Conservation (phyloP, 208 protist genomes). For the Leishmania aethiopica region DNA sequence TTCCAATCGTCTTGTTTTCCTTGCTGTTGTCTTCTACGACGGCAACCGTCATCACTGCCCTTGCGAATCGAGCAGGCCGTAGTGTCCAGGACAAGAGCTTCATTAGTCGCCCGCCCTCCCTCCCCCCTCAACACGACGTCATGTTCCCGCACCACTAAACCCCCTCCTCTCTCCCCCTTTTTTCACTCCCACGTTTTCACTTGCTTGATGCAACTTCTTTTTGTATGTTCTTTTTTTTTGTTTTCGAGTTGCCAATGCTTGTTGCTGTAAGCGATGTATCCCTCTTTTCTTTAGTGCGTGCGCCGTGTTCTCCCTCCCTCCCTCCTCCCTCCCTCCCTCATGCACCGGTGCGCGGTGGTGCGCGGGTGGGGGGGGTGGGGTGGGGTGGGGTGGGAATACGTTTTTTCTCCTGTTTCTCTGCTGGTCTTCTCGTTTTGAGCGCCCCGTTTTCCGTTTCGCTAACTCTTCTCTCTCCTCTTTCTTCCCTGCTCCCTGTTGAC, state of each 20-base stretch:
- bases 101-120: not conserved
- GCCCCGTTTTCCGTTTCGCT: not conserved
- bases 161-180: not conserved
- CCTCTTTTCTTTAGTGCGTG: not conserved
- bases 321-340: not conserved
- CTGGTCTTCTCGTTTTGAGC: not conserved
- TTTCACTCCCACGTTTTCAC: not conserved
- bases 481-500: not conserved
- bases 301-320: not conserved
- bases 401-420: not conserved
- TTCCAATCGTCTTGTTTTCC: not conserved
- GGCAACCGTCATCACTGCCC: not conserved
- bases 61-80: not conserved
- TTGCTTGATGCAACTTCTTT: not conserved
- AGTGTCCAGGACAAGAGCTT: not conserved
- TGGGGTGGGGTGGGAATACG: not conserved
- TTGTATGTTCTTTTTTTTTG: not conserved
- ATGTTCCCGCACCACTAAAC: not conserved
- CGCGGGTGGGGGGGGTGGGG: not conserved
- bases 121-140: not conserved
- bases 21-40: not conserved
- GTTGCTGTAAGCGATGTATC: not conserved
- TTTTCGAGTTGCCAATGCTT: too few species aligned
- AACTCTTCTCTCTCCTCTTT: not conserved
- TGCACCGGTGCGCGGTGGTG: not conserved